Conservation (phyloP, 129 eudicot species). For the Flaveria brownii region DNA sequence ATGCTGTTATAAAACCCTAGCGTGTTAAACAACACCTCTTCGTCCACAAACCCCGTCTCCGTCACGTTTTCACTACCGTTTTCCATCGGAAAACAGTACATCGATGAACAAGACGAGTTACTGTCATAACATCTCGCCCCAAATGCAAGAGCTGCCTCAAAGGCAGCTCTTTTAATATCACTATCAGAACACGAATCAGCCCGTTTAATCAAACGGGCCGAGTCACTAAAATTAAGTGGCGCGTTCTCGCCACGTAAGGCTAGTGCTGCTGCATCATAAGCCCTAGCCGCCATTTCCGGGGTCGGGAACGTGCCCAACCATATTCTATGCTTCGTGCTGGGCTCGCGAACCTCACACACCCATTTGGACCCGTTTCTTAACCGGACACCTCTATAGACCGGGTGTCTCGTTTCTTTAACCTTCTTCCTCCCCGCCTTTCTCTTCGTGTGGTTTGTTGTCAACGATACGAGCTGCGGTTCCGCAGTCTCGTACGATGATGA, state of each 20-base stretch:
- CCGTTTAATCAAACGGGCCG: conserved; percentile 25
- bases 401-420: conserved; percentile 45
- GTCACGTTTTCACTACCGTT: not conserved
- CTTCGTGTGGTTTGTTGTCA: not conserved
- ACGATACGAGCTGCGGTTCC: not conserved
- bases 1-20: conserved; percentile 38
- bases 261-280: conserved; percentile 45
- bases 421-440: conserved; percentile 39
- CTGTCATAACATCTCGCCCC: not conserved
- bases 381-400: conserved; percentile 46
- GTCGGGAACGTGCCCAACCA: conserved; percentile 54
- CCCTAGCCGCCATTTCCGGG: conserved; percentile 54
- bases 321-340: conserved; percentile 39
- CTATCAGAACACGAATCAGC: conserved; percentile 32
- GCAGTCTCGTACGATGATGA: conserved; percentile 23
- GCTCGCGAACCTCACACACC: conserved; percentile 52
- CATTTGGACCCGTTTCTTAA: conserved; percentile 39
- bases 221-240: conserved; percentile 38
- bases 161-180: conserved; percentile 40
- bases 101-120: not conserved
- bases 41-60: conserved; percentile 13
- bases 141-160: conserved; percentile 30
- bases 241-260: conserved; percentile 41
- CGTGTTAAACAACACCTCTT: conserved; percentile 44
- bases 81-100: not conserved